Conservation (phyloP, 2,329 filamentous ascomycete species). For the Aspergillus neoniger region DNA sequence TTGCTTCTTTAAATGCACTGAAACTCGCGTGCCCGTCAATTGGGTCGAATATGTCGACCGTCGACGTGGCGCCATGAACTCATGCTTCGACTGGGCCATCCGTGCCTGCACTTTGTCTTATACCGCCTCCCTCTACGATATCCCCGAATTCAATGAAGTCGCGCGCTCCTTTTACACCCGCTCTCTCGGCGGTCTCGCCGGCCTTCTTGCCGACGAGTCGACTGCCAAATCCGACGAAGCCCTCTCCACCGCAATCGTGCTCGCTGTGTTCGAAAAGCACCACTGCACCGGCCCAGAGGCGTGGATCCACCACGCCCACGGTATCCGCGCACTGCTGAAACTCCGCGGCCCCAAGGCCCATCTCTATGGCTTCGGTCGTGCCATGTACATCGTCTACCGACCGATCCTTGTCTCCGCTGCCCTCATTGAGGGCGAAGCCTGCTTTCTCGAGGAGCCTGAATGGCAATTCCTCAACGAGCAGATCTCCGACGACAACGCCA, state of each 20-base stretch:
- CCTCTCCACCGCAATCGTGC: constrained; percentile 37
- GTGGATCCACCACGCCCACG: constrained; percentile 42
- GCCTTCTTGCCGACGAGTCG: constrained; percentile 25
- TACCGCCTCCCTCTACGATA: constrained; percentile 22
- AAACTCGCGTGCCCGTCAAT: constrained; percentile 29
- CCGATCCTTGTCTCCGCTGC: constrained; percentile 39
- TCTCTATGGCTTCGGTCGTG: constrained; percentile 37
- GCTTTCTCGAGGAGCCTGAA: constrained; percentile 38
- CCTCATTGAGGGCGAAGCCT: constrained; percentile 34
- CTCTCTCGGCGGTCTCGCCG: constrained; percentile 32
- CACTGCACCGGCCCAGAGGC: constrained; percentile 37
- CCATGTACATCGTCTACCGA: constrained; percentile 39
- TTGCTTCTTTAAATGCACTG: constrained; percentile 33
- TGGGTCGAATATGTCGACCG: constrained; percentile 32
- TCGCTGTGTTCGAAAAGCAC: constrained; percentile 42
- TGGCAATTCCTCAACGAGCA: constrained; percentile 36
- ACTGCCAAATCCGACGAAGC: constrained; percentile 36
- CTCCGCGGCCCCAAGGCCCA: constrained; percentile 36
- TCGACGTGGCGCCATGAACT: constrained; percentile 17
- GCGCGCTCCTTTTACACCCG: constrained; percentile 31
- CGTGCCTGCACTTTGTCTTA: constrained; percentile 24
- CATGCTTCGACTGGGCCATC: constrained; percentile 27
- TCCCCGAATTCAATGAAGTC: constrained; percentile 28
- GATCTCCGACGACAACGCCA: constrained; percentile 31
- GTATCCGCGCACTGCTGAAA: constrained; percentile 36